A percentile compares a stretch with the other conserved stretches of the same genome.
Evolutionary conservation across 139 green algal genomes (phyloP).

Genomic region (Yamagishiella unicocca): DNA sequence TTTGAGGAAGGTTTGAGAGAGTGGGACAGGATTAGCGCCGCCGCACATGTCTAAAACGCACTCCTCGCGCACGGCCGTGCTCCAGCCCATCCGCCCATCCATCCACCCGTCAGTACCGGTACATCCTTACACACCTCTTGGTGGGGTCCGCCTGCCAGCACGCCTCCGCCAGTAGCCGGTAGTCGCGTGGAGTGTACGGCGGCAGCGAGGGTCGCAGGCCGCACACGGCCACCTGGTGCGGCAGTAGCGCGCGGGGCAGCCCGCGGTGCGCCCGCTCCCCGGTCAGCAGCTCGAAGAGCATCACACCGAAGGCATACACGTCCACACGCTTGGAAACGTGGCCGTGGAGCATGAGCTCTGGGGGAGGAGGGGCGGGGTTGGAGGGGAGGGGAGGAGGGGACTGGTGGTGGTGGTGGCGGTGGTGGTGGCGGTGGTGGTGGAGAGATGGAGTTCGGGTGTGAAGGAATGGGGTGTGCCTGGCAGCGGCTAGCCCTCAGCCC

Average conservation of each 20-base stretch:
- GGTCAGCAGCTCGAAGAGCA: constrained; percentile 51
- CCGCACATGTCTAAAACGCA: too few relatives aligned
- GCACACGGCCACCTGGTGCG: constrained; percentile 43
- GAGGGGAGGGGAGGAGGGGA: too few relatives aligned
- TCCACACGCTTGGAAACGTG: constrained; percentile 41
- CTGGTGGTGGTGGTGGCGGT: too few relatives aligned
- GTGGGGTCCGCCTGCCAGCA: constrained; percentile 43
- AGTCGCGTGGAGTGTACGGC: constrained; percentile 42
- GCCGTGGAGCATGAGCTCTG: constrained; percentile 45
- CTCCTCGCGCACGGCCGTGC: too few relatives aligned
- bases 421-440: too few relatives aligned
- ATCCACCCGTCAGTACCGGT: too few relatives aligned
- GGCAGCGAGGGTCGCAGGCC: constrained; percentile 46
- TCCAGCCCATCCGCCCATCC: too few relatives aligned
- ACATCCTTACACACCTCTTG: constrained; percentile 22
- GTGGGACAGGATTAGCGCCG: too few relatives aligned
- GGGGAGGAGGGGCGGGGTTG: not conserved
- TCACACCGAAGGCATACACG: constrained; percentile 24
- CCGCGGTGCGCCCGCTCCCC: constrained; percentile 47
- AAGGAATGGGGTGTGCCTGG: too few relatives aligned
- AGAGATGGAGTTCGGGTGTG: too few relatives aligned
- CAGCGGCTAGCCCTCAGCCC: too few relatives aligned
- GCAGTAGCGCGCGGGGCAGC: constrained; percentile 10
- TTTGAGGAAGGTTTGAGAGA: too few relatives aligned
- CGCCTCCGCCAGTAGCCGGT: constrained; percentile 1